Evolutionary conservation across 2,329 filamentous ascomycete genomes (phyloP), one percentile per base, ranked within the genome.

Genomic region (Neophaeococcomyces aloes): DNA sequence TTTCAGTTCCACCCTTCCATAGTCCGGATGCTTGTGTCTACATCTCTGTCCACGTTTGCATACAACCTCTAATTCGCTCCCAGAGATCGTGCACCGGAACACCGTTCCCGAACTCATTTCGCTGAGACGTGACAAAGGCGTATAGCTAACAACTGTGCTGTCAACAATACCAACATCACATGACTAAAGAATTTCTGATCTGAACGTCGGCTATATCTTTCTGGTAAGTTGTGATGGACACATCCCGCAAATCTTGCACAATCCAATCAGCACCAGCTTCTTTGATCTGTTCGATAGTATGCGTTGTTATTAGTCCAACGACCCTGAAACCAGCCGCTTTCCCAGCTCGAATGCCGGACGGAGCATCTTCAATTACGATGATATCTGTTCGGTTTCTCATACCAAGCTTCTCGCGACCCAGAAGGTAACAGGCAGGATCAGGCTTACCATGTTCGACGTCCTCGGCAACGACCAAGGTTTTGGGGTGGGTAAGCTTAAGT

Each of bases 271-370:
- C 86, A n/a, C 77, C 81, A 3, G 86, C 86, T 36, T 74, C 76
- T 48, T 72, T 66, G 38, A 94, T 72, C 65, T 88, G 76, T 54
- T 79, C 76, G 35, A 81, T 68, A 19, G 75, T 78, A 65, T 94
- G 88, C 57, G 85, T 93, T 42, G 87, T 94, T 44, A 83, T 77
- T 42, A 95, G 66, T n/a, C 80, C 88, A 35, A 94, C 66, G 10
- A 94, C 88, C 58, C 76, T 80, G 67, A 83, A 94, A 2, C 86
- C 87, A 7, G 88, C 88, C 1, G 77, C 84, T 65, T 88, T 93
- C 38, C 87, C 88, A 21, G 87, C 79, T 51, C 67, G 72, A 57
- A 94, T 85, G 4, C 88, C 88, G 6, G 86, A 85, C 4, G 88
- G 87, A 44, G 85, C 85, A 66, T 95, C 88, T 65, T 95, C 88